phyloP scores from a whole-genome alignment of 768 basidiomycete species.

The Amanita subjunquillea region DNA sequence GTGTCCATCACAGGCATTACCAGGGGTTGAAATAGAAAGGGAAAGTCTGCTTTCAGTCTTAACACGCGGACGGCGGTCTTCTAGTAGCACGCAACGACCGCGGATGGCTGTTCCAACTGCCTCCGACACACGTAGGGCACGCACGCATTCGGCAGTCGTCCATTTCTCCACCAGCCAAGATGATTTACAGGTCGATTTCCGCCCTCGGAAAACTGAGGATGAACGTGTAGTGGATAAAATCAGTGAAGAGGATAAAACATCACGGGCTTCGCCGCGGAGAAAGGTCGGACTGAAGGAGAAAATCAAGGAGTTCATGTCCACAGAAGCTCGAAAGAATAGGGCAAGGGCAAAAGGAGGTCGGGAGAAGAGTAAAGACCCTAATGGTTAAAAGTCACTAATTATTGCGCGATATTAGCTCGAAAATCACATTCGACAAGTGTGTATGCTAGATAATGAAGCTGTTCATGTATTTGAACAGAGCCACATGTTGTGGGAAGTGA shows the following conservation, averaged over 20 bases:
- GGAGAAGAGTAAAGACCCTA: not conserved
- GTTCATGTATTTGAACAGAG: too few relatives aligned
- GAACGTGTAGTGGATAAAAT: not conserved
- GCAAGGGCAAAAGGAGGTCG: not conserved
- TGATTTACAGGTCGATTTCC: not conserved
- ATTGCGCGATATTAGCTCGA: too few relatives aligned
- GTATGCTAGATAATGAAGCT: too few relatives aligned
- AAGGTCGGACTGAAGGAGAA: not conserved
- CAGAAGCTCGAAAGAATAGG: not conserved
- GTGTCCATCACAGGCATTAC: not conserved
- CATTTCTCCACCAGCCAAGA: not conserved
- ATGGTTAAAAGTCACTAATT: not conserved
- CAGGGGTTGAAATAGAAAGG: too few relatives aligned
- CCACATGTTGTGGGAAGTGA: too few relatives aligned
- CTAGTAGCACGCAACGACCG: not conserved
- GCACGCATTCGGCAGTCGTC: not conserved
- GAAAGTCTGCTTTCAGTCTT: not conserved
- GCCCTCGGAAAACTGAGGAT: not conserved
- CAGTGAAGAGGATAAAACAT: not conserved
- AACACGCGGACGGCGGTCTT: not conserved
- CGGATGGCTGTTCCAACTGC: not conserved
- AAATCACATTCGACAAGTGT: too few relatives aligned
- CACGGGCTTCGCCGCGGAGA: not conserved
- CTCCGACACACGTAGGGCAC: not conserved
- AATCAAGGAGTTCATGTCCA: not conserved